Evolutionary conservation across 257 asterid genomes (phyloP), one percentile per base, ranked within the genome.

Genomic region (Solanum clarkiae): DNA sequence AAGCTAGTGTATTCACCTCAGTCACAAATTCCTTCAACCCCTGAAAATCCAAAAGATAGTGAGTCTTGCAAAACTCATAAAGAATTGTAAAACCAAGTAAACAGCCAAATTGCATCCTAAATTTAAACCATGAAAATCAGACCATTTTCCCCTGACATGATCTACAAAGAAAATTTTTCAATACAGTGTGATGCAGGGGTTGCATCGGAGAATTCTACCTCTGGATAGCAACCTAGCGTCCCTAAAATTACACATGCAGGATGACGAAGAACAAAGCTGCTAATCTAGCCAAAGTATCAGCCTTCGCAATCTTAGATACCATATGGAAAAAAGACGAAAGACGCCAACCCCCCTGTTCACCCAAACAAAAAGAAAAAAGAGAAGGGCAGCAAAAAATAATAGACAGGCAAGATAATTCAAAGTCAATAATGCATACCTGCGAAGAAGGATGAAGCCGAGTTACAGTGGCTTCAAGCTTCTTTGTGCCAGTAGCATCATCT

Each of bases 1-100:
- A 92, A 65, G 98, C 93, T 74, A 95, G 97, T 12, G 95, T 92
- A 84, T 88, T 92, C 40, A 90, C 97, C 86, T 94, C 98, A 80
- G 85, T 93, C 84, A 94, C 91, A 72, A 95, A 95, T 84, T 95
- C 99, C 92, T 93, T 95, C 84, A 93, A 86, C 62, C 98, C 93
- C 99, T 95, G 93, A 86, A 86, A 83, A 83, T 47, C 44, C 82
- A 89, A 84, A 29, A 81, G 55, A 32, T 22, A 22, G 36, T 17
- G 70, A 84, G 26, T 47, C 24, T 62, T 83, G 10, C 56, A 65
- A 14, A 84, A 45, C 60, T 63, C 66, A 49, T 75, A 47, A 82
- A 68, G 29, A 63, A 49, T 45, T 63, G 47, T 56, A n/a, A 32
- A 54, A 42, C 12, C n/a, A 60, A 74, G 45, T 10, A 62, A 80